These are phyloP conservation scores for Aquilaria sinensis DNA, from an alignment of 345 rosid species.

Conservation along the genomic window DNA sequence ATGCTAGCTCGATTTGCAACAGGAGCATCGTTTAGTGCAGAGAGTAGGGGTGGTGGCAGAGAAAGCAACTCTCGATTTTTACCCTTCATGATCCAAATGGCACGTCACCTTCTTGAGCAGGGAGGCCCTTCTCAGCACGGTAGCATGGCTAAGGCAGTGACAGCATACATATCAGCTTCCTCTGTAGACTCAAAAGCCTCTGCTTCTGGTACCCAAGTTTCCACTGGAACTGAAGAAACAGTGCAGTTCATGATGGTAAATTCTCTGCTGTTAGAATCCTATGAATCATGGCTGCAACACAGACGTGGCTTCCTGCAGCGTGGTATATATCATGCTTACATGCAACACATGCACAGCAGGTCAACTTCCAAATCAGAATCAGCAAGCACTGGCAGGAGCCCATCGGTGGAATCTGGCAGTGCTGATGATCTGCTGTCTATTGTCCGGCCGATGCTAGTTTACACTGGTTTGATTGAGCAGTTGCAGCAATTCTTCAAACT, in stretches of 20 bases:
- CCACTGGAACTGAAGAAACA: constrained; percentile 71
- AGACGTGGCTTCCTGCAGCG: constrained; percentile 79
- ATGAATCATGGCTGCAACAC: constrained; percentile 91
- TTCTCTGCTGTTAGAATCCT: constrained; percentile 83
- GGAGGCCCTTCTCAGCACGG: constrained; percentile 70
- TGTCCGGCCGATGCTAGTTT: constrained; percentile 75
- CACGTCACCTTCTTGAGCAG: constrained; percentile 88
- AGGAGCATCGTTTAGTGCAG: constrained; percentile 88
- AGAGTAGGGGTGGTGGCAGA: constrained; percentile 90
- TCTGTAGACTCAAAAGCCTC: constrained; percentile 46
- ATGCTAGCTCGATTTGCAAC: constrained; percentile 99
- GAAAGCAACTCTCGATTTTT: constrained; percentile 97
- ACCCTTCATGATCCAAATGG: constrained; percentile 87
- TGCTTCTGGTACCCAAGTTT: constrained; percentile 44
- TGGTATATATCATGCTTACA: constrained; percentile 81
- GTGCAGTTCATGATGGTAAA: constrained; percentile 98
- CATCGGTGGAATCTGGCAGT: constrained; percentile 29
- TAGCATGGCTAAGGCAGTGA: constrained; percentile 73
- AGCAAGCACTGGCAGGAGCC: constrained; percentile 30
- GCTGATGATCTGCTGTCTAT: constrained; percentile 57
- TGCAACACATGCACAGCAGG: constrained; percentile 89
- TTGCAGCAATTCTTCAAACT: constrained; percentile 75
- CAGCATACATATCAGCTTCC: constrained; percentile 58
- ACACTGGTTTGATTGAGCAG: constrained; percentile 90
- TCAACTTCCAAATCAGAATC: constrained; percentile 40